Evolutionary conservation across 1,139 yeast species (phyloP).

Genomic region (Pneumocystis jirovecii): DNA sequence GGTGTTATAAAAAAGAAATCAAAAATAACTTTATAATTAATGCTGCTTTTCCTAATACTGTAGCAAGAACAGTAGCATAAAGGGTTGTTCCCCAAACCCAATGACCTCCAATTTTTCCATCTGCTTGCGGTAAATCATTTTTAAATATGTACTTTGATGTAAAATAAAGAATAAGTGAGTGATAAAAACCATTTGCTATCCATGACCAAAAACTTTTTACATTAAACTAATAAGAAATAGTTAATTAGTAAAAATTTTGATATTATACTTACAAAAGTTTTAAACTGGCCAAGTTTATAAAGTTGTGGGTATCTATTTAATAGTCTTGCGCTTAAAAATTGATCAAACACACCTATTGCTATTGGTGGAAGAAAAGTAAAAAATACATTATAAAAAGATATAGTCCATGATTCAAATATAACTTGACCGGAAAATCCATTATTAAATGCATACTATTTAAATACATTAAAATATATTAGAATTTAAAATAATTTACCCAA

Average conservation of each 20-base stretch:
- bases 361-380: constrained; percentile 94
- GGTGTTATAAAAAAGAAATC: neutral
- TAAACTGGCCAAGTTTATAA: constrained; percentile 77
- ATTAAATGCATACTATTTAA: constrained; percentile 49
- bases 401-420: constrained; percentile 93
- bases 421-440: constrained; percentile 94
- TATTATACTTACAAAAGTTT: constrained; percentile 36
- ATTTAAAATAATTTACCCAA: constrained; percentile 34
- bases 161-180: constrained; percentile 70
- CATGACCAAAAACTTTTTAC: constrained; percentile 94
- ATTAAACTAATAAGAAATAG: constrained; percentile 36
- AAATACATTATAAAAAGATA: constrained; percentile 88
- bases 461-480: neutral
- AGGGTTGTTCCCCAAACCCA: constrained; percentile 94
- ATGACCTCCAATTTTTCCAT: constrained; percentile 68
- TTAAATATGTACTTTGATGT: constrained; percentile 56
- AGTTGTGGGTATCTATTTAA: constrained; percentile 85
- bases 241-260: neutral
- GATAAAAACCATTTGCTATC: constrained; percentile 90
- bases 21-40: constrained; percentile 44
- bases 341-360: constrained; percentile 92
- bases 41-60: constrained; percentile 91
- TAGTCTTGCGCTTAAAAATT: constrained; percentile 79
- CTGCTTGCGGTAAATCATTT: constrained; percentile 34
- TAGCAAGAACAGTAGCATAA: constrained; percentile 73